Conservation (phyloP, 805 yeast genomes). For the Saturnispora dispora region DNA sequence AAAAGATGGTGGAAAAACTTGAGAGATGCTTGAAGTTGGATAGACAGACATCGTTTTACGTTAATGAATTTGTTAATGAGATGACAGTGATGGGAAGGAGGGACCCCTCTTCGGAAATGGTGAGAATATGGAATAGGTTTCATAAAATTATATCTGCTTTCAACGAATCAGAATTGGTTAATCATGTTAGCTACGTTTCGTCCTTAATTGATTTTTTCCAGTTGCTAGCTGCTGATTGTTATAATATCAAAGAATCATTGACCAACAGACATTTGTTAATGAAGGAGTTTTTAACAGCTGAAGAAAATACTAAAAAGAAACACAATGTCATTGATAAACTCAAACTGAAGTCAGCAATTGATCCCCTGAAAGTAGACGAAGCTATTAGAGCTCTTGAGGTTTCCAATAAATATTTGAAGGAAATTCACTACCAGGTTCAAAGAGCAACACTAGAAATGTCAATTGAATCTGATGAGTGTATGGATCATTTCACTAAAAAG, state of each 20-base stretch:
- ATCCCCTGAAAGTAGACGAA: slow-evolving; percentile 85
- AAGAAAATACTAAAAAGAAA: slow-evolving; percentile 57
- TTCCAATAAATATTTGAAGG: slow-evolving; percentile 69
- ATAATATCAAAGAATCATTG: slow-evolving; percentile 81
- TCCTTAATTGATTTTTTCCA: slow-evolving; percentile 68
- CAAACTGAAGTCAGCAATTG: slow-evolving; percentile 63
- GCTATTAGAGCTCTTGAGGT: slow-evolving; percentile 72
- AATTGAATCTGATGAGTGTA: slow-evolving; percentile 55
- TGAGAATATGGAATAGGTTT: slow-evolving; percentile 67
- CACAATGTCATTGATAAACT: slow-evolving; percentile 66
- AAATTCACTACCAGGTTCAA: slow-evolving; percentile 65
- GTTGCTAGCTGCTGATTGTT: slow-evolving; percentile 62
- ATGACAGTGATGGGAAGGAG: slow-evolving; percentile 32
- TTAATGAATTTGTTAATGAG: slow-evolving; percentile 38
- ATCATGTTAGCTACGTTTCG: slow-evolving; percentile 64
- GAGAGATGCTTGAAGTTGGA: slow-evolving; percentile 52
- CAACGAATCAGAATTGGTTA: slow-evolving; percentile 69
- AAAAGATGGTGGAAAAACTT: slow-evolving; percentile 41
- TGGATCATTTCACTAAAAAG: slow-evolving; percentile 43
- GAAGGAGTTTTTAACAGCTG: slow-evolving; percentile 81
- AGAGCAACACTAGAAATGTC: slow-evolving; percentile 82
- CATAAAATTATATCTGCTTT: slow-evolving; percentile 58
- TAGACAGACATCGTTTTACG: slow-evolving; percentile 39
- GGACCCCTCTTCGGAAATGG: slow-evolving; percentile 59
- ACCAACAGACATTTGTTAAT: slow-evolving; percentile 88